These are phyloP conservation scores for Nigrospora sphaerica DNA, from an alignment of 2,329 filamentous ascomycete genomes.

Conservation along the genomic window DNA sequence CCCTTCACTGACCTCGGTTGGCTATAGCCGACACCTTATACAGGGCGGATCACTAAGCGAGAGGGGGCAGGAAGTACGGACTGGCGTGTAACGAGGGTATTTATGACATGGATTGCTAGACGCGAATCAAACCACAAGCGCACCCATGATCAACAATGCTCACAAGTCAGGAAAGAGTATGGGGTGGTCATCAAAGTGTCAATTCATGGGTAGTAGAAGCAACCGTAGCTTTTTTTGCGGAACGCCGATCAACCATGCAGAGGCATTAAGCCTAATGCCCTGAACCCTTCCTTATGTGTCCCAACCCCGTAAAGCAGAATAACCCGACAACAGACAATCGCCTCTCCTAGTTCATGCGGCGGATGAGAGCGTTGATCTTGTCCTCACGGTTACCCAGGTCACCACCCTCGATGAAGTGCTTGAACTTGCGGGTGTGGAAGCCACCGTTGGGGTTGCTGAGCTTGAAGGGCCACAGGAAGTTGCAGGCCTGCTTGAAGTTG, in stretches of 20 bases:
- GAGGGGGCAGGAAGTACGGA: no score
- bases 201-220: constrained; percentile 23
- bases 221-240: constrained; percentile 16
- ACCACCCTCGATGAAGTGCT: constrained; percentile 98
- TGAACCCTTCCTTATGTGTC: constrained; percentile 8
- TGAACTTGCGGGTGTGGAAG: constrained; percentile 96
- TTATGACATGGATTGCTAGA: no score
- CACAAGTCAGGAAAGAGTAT: neutral
- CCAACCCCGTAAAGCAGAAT: constrained; percentile 10
- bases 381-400: constrained; percentile 98
- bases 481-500: constrained; percentile 99
- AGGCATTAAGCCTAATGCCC: constrained; percentile 22
- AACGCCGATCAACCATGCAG: constrained; percentile 26
- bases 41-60: no score
- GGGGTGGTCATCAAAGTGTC: constrained; percentile 22
- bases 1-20: no score
- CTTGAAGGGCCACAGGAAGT: constrained; percentile 99
- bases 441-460: constrained; percentile 96
- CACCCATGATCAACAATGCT: no score
- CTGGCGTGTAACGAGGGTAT: no score
- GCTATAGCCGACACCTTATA: no score
- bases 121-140: no score
- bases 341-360: constrained; percentile 86
- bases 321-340: constrained; percentile 12
- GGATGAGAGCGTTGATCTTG: constrained; percentile 91